These are phyloP conservation scores for Brachypodium distachyon DNA, from an alignment of 202 grass and related monocot genomes.

Conservation along the genomic window DNA sequence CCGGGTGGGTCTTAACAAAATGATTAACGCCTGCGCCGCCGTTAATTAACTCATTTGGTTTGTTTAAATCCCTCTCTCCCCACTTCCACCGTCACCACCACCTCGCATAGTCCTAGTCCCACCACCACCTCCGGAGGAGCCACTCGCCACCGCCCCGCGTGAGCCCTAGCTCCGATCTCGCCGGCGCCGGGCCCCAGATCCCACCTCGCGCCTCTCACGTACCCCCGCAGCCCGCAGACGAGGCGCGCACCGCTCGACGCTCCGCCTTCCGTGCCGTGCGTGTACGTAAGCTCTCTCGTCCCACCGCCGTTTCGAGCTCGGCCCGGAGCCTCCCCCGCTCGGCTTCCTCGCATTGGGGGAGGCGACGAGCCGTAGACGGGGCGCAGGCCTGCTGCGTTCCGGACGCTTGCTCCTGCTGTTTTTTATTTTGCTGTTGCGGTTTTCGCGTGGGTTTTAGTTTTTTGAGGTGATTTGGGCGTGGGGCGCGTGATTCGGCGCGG, in stretches of 20 bases:
- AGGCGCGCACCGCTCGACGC: not conserved
- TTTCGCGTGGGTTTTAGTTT: not conserved
- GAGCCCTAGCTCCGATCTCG: slow-evolving; percentile 33
- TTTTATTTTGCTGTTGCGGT: not conserved
- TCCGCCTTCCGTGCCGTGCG: not conserved
- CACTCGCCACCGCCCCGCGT: not conserved
- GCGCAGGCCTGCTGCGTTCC: not conserved
- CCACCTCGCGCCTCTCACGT: not conserved
- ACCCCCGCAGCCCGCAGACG: not conserved
- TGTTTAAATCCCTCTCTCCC: slow-evolving; percentile 22
- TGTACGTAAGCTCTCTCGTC: slow-evolving; percentile 11
- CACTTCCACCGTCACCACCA: slow-evolving; percentile 6
- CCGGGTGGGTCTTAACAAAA: not conserved
- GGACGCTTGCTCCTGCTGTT: not conserved
- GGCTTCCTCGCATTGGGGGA: not conserved
- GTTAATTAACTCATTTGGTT: slow-evolving; percentile 20
- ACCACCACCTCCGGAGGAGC: slow-evolving; percentile 10
- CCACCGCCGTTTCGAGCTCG: not conserved
- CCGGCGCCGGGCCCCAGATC: slow-evolving; percentile 13
- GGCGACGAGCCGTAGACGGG: not conserved
- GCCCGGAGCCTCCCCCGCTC: not conserved
- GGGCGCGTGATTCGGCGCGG: not conserved
- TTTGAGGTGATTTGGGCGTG: not conserved
- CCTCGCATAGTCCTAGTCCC: slow-evolving; percentile 21
- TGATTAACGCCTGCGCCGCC: slow-evolving; percentile 16